Evolutionary conservation across 345 rosid genomes (phyloP).

Genomic region (Acer saccharum): DNA sequence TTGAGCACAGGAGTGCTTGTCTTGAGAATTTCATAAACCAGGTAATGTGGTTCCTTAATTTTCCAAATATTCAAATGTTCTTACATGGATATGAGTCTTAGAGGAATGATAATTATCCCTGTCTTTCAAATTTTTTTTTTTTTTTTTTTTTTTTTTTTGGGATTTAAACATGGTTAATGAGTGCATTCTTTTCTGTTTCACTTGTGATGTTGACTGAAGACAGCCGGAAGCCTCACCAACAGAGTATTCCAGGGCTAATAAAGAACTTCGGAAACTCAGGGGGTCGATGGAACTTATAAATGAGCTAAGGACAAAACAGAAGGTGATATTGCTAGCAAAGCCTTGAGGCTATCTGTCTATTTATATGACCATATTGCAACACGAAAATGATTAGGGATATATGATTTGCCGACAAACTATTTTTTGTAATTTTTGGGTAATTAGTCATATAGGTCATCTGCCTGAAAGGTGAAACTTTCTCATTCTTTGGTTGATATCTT

Average conservation of each 20-base stretch:
- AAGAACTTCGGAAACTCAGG: conserved; percentile 82
- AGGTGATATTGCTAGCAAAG: conserved; percentile 38
- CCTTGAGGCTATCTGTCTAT: not conserved
- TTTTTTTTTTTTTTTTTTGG: not conserved
- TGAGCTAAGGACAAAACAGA: conserved; percentile 68
- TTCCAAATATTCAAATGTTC: not conserved
- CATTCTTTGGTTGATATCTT: not conserved
- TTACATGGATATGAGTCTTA: not conserved
- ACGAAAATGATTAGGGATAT: not conserved
- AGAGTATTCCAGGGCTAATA: conserved; percentile 79
- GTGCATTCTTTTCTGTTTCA: conserved; percentile 19
- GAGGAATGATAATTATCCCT: not conserved
- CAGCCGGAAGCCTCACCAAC: conserved; percentile 87
- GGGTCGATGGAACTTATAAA: conserved; percentile 75
- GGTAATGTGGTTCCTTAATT: conserved; percentile 34
- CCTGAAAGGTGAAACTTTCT: not conserved
- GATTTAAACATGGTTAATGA: not conserved
- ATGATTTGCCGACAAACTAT: not conserved
- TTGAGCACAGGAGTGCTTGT: conserved; percentile 57
- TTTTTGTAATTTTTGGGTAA: not conserved
- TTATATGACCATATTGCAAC: not conserved
- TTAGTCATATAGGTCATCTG: conserved; percentile 1
- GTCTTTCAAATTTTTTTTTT: not conserved
- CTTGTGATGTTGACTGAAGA: conserved; percentile 55
- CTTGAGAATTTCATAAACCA: conserved; percentile 68